Base-by-base conservation (phyloP, 2,329 filamentous ascomycete genomes). In the Talaromyces islandicus region DNA sequence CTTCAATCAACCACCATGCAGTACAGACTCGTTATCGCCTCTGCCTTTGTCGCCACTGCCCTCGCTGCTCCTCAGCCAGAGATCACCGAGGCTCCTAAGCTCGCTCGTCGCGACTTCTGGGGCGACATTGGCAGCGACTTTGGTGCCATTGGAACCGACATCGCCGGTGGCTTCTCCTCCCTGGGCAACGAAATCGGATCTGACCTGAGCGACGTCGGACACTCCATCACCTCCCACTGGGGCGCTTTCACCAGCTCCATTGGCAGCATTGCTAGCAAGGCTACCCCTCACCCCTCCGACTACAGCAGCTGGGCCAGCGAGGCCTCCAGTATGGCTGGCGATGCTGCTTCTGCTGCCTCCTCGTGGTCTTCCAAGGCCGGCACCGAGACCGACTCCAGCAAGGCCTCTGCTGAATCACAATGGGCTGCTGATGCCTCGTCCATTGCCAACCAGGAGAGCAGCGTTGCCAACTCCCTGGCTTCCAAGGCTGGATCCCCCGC, bases 171-270 rank as follows among this genome's bases (percentile, higher is more conserved):
- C 25, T 62, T 62, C 53, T 48, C 48, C n/a, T 53, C 43, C 14
- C 53, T 62, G 25, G 60, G 56, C 25, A 53, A 48, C 27, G 25
- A 59, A 12, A 27, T 59, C n/a, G 53, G 52, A 19, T 56, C 56
- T 14, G 57, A 62, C 27, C 27, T 62, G 19, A 48, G 50, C 27
- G 43, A 53, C 30, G 21, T 58, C 32, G 60, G 60, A 14, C 21
- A 55, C 32, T 43, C 43, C 24, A 62, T 62, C 52, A 59, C 60
- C 10, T 62, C 60, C 57, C 32, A 41, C 27, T 62, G 60, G 60
- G 57, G 46, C 25, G 25, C 19, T 9, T 57, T 62, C 29, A 59
- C 60, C 19, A 35, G 48, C 27, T 56, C 46, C 14, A 25, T 41
- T 21, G 25, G 3, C 14, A 38, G 10, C 29, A 25, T 54, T 17